phyloP scores from a whole-genome alignment of 148 eudicot species.

The Chenopodium album region DNA sequence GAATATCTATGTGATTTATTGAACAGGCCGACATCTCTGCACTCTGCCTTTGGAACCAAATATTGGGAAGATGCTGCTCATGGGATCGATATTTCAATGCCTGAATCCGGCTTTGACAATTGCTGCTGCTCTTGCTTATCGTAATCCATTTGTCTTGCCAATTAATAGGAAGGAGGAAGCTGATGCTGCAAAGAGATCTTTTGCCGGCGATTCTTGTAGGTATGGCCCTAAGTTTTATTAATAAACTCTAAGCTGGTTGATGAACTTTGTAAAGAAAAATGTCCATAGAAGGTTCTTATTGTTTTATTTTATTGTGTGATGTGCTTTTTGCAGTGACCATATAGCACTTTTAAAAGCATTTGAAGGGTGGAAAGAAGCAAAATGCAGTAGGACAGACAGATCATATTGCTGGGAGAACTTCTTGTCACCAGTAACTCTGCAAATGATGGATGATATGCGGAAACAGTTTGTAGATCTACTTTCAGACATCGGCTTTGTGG shows the following conservation, averaged over 20 bases:
- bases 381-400: conserved; percentile 56
- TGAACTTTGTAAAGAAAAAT: background rate
- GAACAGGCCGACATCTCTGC: conserved; percentile 80
- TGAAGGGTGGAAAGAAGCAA: conserved; percentile 96
- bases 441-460: conserved; percentile 95
- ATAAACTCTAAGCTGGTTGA: conserved; percentile 9
- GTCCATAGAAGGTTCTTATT: background rate
- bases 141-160: conserved; percentile 94
- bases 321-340: conserved; percentile 63
- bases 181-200: conserved; percentile 90
- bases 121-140: conserved; percentile 95
- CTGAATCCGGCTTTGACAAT: conserved; percentile 83
- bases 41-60: conserved; percentile 84
- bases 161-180: conserved; percentile 88
- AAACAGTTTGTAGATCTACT: conserved; percentile 82
- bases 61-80: conserved; percentile 97
- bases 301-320: background rate
- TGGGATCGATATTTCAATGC: conserved; percentile 96
- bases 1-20: conserved; percentile 6
- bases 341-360: conserved; percentile 96
- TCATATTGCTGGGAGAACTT: conserved; percentile 91
- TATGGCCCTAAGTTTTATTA: conserved; percentile 19
- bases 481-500: conserved; percentile 77
- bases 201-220: conserved; percentile 99
- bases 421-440: conserved; percentile 74